These are phyloP conservation scores for Neurospora sp. DNA, from an alignment of 2,329 filamentous ascomycete genomes.

Conservation along the genomic window DNA sequence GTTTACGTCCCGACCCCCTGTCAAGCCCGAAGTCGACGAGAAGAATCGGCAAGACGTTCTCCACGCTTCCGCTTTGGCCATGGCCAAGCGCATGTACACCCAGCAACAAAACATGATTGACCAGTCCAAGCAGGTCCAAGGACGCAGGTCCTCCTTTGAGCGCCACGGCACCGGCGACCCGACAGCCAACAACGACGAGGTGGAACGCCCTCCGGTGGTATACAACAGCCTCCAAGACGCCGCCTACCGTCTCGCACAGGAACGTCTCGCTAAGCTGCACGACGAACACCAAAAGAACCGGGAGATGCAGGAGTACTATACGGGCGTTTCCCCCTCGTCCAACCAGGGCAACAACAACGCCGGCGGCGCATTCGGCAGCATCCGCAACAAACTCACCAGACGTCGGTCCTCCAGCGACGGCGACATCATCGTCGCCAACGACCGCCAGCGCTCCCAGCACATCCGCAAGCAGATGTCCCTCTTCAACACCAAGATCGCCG, in stretches of 20 bases:
- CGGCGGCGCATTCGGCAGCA: constrained; percentile 26
- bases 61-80: constrained; percentile 74
- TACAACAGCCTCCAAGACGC: constrained; percentile 68
- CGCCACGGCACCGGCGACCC: constrained; percentile 5
- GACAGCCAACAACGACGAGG: constrained; percentile 18
- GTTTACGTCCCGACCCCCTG: constrained; percentile 67
- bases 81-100: constrained; percentile 81
- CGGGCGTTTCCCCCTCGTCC: constrained; percentile 22
- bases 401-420: constrained; percentile 61
- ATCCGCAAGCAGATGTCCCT: constrained; percentile 74
- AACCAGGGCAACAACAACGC: constrained; percentile 24
- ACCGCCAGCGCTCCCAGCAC: constrained; percentile 58
- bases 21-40: constrained; percentile 65
- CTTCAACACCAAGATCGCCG: constrained; percentile 57
- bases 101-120: constrained; percentile 55
- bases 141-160: constrained; percentile 14
- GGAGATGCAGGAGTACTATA: constrained; percentile 67
- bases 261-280: constrained; percentile 72
- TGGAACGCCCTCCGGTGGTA: constrained; percentile 35
- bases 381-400: constrained; percentile 44
- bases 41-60: constrained; percentile 61
- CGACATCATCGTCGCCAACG: constrained; percentile 40
- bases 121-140: constrained; percentile 34
- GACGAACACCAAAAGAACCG: constrained; percentile 54
- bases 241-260: constrained; percentile 76